These are phyloP conservation scores for Boletellus sp. DNA, from an alignment of 768 basidiomycete genomes.

Conservation along the genomic window DNA sequence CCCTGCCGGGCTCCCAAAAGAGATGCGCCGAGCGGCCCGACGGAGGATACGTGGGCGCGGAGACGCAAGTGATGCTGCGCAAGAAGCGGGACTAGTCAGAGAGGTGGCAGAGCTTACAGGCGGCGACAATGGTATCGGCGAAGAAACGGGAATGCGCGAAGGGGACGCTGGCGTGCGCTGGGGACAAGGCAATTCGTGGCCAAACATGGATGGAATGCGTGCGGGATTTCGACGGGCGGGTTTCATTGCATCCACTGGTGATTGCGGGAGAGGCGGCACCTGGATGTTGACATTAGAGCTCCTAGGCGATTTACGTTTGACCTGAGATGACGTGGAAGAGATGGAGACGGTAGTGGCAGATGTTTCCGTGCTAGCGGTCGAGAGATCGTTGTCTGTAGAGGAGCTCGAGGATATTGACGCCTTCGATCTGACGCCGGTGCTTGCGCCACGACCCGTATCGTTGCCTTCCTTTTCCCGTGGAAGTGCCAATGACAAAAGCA, in stretches of 20 bases:
- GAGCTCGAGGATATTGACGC: conserved; percentile 25
- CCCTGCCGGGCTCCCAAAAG: conserved; percentile 52
- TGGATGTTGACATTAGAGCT: conserved; percentile 14
- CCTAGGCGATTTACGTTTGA: conserved; percentile 23
- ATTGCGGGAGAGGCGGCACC: conserved; percentile 17
- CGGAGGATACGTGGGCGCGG: conserved; percentile 28
- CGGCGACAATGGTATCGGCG: conserved; percentile 22
- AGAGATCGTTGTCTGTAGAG: conserved; percentile 33
- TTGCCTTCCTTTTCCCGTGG: conserved; percentile 9
- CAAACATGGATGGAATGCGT: conserved; percentile 65
- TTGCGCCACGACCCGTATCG: conserved; percentile 18
- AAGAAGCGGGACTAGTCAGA: conserved; percentile 4
- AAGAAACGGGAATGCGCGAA: conserved; percentile 30
- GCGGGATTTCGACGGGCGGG: conserved; percentile 41
- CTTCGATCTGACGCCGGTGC: conserved; percentile 21
- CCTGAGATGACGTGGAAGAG: conserved; percentile 15
- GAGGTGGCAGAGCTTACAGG: conserved; percentile 9
- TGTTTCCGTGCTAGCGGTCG: conserved; percentile 31
- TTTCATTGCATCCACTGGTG: conserved; percentile 27
- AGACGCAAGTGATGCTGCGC: conserved; percentile 14
- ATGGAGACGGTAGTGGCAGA: conserved; percentile 27
- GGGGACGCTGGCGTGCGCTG: conserved; percentile 33
- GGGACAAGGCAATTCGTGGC: conserved; percentile 55
- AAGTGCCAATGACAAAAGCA: conserved; percentile 22
- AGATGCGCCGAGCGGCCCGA: conserved; percentile 53